Base-by-base conservation (phyloP, 1,139 yeast species). In the Nakaseomyces nivariensis region DNA sequence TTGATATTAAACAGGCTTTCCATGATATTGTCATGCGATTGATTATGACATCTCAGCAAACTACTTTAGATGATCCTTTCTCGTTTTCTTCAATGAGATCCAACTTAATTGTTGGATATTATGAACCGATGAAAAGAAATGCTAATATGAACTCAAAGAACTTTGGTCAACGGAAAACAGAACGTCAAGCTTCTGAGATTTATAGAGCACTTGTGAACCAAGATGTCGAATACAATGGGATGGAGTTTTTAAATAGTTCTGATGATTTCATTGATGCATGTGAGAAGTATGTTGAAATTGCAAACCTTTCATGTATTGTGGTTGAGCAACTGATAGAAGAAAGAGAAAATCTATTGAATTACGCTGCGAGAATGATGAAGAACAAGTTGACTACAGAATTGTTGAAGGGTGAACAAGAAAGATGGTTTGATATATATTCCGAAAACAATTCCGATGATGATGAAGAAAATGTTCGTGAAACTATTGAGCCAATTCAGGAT, bases 351-450 rank as follows among this genome's bases (percentile, higher is more conserved):
- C 75, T 85, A 31, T 66, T 83, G 49, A 84, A 82, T 58, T 83
- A 83, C 60, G 84, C 88, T 11, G 82, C 90, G 0, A 73, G 92
- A 59, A 82, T 83, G 49, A 81, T 85, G 88, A 84, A 82, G 57
- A 81, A 82, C 56, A 85, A 82, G 59, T 77, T 82, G 56, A 78
- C 80, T 52, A 78, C 80, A 22, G 83, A 82, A 47, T 66, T 83
- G 45, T 69, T 82, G 48, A 72, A 78, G 42, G 78, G 77, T 37
- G 87, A 81, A 48, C 58, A 56, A 45, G 58, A 57, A 10, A 49
- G 47, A 24, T 56, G 58, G 57, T 53, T 52, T 42, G 51, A 51
- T 41, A 54, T 51, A 33, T 44, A 51, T 34, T 49, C 53, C 13
- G 58, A 56, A 22, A 50, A 50, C 7, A 51, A 51, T 37, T 50